Evolutionary conservation across 805 yeast genomes (phyloP), one percentile per base, ranked within the genome.

Genomic region (Metschnikowia borealis): DNA sequence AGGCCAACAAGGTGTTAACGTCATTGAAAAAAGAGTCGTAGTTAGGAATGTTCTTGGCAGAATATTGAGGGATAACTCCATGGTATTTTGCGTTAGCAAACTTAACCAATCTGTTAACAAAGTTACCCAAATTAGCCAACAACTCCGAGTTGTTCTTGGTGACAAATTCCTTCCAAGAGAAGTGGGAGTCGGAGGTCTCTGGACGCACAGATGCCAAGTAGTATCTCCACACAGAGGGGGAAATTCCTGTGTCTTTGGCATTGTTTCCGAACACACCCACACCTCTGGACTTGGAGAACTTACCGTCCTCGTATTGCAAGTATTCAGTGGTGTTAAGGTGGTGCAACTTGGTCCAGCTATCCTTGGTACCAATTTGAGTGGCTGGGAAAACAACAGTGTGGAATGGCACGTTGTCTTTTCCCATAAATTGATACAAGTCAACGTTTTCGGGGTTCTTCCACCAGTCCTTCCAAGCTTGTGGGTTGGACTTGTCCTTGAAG

Each of bases 351-450:
- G 97, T 90, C 98, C 98, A 94, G 44, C 77, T 63, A 50, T 92
- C 92, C 17, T 78, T 71, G 15, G 99, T 91, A 68, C 98, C 99
- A 41, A 94, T 73, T 70, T 84, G 86, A 26, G 96, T 74, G 39
- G 95, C 84, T 53, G 99, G 99, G 89, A 92, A 94, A 50, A 94
- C 96, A 50, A 94, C 99, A 1, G 97, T 87, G 67, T 94, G 99
- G 89, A 94, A 94, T 32, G 98, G 97, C 62, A 91, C 97, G 65
- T 94, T 94, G 71, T 94, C 99, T 69, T 94, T 94, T 71, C 99
- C 99, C 99, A 94, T 94, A 69, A 94, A 94, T 75, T 94, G 99
- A 68, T 88, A 89, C 58, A 94, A 75, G 57, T 87, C 72, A 55
- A 94, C 97, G 54, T 90, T 68, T 48, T 90, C 89, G n/a, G 96